Percentiles rank a stretch among this genome's conserved stretches.
phyloP scores from a whole-genome alignment of 2,329 filamentous ascomycete species.

The Domatiomyces catenatus region DNA sequence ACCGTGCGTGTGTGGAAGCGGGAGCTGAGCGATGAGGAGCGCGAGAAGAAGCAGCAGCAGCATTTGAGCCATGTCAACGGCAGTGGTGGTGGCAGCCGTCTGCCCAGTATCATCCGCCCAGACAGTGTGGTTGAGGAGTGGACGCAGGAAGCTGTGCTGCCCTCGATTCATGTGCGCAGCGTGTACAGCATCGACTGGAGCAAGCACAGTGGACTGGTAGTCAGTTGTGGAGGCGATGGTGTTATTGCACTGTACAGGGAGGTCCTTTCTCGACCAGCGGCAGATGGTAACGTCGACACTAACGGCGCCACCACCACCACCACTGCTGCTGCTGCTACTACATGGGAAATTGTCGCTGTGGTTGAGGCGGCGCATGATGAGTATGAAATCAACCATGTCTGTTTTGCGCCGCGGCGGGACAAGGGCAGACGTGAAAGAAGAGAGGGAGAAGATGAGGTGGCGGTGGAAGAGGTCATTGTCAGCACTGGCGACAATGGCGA shows the following conservation, averaged over 20 bases:
- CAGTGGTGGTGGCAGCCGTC: conserved; percentile 19
- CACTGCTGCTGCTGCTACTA: conserved; percentile 17
- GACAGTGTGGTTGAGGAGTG: conserved; percentile 62
- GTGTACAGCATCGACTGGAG: conserved; percentile 83
- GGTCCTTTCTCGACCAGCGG: conserved; percentile 7
- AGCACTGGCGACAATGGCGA: conserved; percentile 86
- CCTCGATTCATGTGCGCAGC: conserved; percentile 59
- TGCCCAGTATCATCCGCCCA: conserved; percentile 81
- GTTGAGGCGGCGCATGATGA: conserved; percentile 67
- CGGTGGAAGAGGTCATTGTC: conserved; percentile 63
- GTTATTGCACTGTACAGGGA: conserved; percentile 67
- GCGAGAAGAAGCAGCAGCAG: conserved; percentile 20
- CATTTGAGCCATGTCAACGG: not conserved
- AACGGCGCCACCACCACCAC: conserved; percentile 5
- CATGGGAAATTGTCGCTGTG: conserved; percentile 57
- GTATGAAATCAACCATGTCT: conserved; percentile 85
- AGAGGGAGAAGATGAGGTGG: conserved; percentile 23
- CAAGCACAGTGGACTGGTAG: conserved; percentile 56
- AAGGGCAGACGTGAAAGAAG: conserved; percentile 34
- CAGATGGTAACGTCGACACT: conserved; percentile 17
- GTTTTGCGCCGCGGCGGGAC: conserved; percentile 71
- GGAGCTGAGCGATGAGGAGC: conserved; percentile 38
- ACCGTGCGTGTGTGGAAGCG: conserved; percentile 68
- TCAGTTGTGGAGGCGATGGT: conserved; percentile 81
- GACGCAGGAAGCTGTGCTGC: conserved; percentile 62